These are phyloP conservation scores for Penicillium argentinense DNA, from an alignment of 495 filamentous ascomycete genomes.

Conservation along the genomic window DNA sequence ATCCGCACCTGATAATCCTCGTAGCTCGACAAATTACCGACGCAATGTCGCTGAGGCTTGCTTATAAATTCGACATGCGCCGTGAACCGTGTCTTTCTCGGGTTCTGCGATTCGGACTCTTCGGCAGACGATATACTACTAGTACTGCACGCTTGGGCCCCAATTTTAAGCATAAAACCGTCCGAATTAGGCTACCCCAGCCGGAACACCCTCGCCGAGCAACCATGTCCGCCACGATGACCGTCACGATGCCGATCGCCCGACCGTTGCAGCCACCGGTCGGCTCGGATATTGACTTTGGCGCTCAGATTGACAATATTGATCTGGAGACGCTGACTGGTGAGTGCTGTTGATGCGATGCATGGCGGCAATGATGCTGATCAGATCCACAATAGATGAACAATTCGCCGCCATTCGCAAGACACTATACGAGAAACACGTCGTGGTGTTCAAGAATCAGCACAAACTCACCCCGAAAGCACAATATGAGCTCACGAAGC, in stretches of 20 bases:
- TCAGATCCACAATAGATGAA: slow-evolving; percentile 41
- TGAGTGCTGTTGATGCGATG: slow-evolving; percentile 3
- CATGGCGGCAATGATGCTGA: background rate
- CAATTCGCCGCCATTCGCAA: slow-evolving; percentile 59
- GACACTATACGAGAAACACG: slow-evolving; percentile 61
- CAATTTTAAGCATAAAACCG: slow-evolving; percentile 1
- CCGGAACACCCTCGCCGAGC: background rate
- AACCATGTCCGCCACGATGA: slow-evolving; percentile 17
- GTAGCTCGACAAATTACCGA: background rate
- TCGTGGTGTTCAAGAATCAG: slow-evolving; percentile 70
- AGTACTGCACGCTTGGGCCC: background rate
- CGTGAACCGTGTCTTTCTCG: slow-evolving; percentile 11
- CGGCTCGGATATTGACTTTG: slow-evolving; percentile 58
- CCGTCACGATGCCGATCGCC: slow-evolving; percentile 15
- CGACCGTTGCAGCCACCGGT: slow-evolving; percentile 41
- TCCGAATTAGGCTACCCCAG: background rate
- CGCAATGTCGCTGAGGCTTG: background rate
- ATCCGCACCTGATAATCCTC: slow-evolving; percentile 14
- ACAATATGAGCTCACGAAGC: slow-evolving; percentile 67
- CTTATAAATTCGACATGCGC: slow-evolving; percentile 9
- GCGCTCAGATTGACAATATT: slow-evolving; percentile 53
- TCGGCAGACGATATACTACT: background rate
- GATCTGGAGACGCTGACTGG: slow-evolving; percentile 61
- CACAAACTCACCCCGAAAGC: slow-evolving; percentile 58
- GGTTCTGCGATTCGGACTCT: background rate